These are phyloP conservation scores for Passiflora organensis DNA, from an alignment of 345 rosid genomes.

Conservation along the genomic window DNA sequence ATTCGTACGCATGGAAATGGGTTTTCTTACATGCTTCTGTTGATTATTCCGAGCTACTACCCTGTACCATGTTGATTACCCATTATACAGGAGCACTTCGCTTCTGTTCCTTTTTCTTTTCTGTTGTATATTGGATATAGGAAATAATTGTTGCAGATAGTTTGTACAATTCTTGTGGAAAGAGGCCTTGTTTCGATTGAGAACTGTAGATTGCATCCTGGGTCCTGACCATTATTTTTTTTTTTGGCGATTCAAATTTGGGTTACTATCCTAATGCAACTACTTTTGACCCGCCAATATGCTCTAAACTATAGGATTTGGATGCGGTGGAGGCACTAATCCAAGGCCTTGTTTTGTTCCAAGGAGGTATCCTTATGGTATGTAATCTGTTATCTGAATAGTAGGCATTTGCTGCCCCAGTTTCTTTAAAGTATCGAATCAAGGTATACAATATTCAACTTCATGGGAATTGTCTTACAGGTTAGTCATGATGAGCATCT, in stretches of 20 bases:
- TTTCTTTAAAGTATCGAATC: background rate
- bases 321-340: conserved; percentile 99
- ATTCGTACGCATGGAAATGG: background rate
- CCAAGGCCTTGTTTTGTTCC: conserved; percentile 93
- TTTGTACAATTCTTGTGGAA: too few species aligned
- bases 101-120: too few species aligned
- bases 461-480: conserved; percentile 29
- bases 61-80: too few species aligned
- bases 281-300: conserved; percentile 6
- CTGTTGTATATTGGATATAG: too few species aligned
- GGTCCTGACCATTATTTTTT: too few species aligned
- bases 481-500: conserved; percentile 98
- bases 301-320: conserved; percentile 57
- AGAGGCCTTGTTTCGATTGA: too few species aligned
- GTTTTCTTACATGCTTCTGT: too few species aligned
- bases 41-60: too few species aligned
- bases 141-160: too few species aligned
- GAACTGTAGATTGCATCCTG: background rate
- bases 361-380: conserved; percentile 98
- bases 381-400: background rate
- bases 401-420: background rate
- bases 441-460: background rate
- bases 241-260: background rate
- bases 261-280: background rate
- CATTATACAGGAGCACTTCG: too few species aligned